These are phyloP conservation scores for Agaricus sinodeliciosus DNA, from an alignment of 768 basidiomycete species.

Conservation along the genomic window DNA sequence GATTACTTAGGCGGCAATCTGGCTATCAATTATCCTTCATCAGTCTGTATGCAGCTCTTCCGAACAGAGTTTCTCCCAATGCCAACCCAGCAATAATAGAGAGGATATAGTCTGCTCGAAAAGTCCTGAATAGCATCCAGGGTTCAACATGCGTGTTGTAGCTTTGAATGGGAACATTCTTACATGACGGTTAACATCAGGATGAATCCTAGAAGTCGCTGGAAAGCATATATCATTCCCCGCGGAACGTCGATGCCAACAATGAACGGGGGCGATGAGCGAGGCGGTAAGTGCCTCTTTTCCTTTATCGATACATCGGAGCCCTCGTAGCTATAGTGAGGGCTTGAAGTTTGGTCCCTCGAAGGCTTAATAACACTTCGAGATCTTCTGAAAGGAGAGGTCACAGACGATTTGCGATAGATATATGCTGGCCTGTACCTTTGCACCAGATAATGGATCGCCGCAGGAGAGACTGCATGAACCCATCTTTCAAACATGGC, in stretches of 20 bases:
- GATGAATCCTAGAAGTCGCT: conserved; percentile 55
- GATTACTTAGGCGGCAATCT: background rate
- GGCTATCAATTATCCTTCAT: conserved; percentile 14
- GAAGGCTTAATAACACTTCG: background rate
- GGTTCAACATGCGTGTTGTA: background rate
- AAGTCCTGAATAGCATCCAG: conserved; percentile 52
- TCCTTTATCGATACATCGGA: conserved; percentile 1
- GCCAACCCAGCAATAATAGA: conserved; percentile 65
- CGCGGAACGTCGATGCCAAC: conserved; percentile 62
- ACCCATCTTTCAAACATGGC: conserved; percentile 69
- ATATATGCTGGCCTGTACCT: conserved; percentile 30
- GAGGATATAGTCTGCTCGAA: conserved; percentile 72
- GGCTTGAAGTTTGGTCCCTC: background rate
- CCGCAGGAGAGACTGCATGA: conserved; percentile 43
- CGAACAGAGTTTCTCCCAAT: conserved; percentile 69
- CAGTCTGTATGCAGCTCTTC: conserved; percentile 32
- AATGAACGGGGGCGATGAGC: conserved; percentile 57
- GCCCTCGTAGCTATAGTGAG: background rate
- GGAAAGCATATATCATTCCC: conserved; percentile 57
- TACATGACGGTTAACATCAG: conserved; percentile 85
- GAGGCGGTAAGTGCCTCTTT: conserved; percentile 14
- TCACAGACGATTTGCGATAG: no score
- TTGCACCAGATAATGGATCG: conserved; percentile 52
- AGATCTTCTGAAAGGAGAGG: background rate
- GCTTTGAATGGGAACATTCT: conserved; percentile 19